Conservation (phyloP, 495 filamentous ascomycete species). For the Xylaria acuta region DNA sequence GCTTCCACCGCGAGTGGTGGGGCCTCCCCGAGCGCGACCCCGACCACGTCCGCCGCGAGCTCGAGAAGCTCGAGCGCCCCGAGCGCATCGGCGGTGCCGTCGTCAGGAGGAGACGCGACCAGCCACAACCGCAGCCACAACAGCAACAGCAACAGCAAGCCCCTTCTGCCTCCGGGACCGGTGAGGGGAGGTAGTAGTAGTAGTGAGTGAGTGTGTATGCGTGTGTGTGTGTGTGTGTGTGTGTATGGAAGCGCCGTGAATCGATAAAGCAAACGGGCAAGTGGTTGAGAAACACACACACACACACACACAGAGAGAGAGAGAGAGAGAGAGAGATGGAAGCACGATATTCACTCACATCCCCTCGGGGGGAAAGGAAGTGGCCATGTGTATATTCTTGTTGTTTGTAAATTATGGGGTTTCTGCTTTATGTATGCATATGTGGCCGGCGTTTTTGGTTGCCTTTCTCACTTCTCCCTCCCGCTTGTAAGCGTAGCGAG, state of each 20-base stretch:
- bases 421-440: constrained; percentile 30
- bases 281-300: too few relatives aligned
- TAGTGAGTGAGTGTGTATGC: constrained; percentile 22
- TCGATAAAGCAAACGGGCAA: too few relatives aligned
- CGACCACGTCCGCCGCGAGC: constrained; percentile 44
- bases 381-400: constrained; percentile 15
- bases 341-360: neutral
- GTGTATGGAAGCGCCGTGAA: too few relatives aligned
- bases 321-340: neutral
- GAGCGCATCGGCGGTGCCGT: constrained; percentile 49
- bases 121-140: neutral
- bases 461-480: constrained; percentile 25
- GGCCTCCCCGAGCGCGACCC: constrained; percentile 58
- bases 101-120: constrained; percentile 18
- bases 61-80: constrained; percentile 45
- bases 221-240: too few relatives aligned
- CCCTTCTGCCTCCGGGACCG: neutral
- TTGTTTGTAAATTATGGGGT: neutral
- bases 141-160: neutral
- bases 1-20: constrained; percentile 67
- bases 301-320: neutral
- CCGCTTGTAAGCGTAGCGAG: constrained; percentile 7
- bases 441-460: constrained; percentile 32
- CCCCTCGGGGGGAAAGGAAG: neutral
- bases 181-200: neutral